Percentiles rank a stretch among this genome's conserved stretches.
Evolutionary conservation across 129 eudicot genomes (phyloP).

Genomic region (Helichrysum umbraculigerum): DNA sequence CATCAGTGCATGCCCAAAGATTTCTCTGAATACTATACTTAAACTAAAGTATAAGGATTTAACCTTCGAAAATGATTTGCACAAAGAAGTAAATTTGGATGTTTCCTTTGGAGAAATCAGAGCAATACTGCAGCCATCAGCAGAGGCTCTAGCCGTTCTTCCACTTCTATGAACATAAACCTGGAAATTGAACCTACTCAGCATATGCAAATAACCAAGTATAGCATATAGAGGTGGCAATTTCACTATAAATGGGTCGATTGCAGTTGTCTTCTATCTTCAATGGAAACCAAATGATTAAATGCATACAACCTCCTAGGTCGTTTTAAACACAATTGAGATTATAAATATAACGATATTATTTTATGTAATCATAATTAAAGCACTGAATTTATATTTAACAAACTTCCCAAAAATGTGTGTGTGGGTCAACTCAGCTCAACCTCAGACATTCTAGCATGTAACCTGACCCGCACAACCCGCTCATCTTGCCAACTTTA

Average conservation of each 20-base stretch:
- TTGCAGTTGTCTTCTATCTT: neutral
- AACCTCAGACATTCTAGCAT: neutral
- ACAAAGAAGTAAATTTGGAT: slow-evolving; percentile 76
- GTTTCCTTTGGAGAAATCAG: slow-evolving; percentile 86
- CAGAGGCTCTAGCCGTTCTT: slow-evolving; percentile 94
- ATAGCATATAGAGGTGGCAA: neutral
- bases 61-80: slow-evolving; percentile 91
- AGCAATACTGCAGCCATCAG: slow-evolving; percentile 96
- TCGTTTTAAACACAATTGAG: neutral
- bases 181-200: slow-evolving; percentile 41
- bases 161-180: slow-evolving; percentile 99
- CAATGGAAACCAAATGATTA: neutral
- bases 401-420: neutral
- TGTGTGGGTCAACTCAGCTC: neutral
- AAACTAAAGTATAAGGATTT: neutral
- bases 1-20: slow-evolving; percentile 12
- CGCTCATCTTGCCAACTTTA: neutral
- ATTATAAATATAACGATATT: neutral
- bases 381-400: neutral
- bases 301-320: neutral
- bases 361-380: neutral
- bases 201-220: slow-evolving; percentile 16
- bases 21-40: slow-evolving; percentile 8
- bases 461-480: neutral
- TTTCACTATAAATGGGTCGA: neutral